Evolutionary conservation across 2,329 filamentous ascomycete genomes (phyloP), one percentile per base, ranked within the genome.

Genomic region (Alternaria sp.): DNA sequence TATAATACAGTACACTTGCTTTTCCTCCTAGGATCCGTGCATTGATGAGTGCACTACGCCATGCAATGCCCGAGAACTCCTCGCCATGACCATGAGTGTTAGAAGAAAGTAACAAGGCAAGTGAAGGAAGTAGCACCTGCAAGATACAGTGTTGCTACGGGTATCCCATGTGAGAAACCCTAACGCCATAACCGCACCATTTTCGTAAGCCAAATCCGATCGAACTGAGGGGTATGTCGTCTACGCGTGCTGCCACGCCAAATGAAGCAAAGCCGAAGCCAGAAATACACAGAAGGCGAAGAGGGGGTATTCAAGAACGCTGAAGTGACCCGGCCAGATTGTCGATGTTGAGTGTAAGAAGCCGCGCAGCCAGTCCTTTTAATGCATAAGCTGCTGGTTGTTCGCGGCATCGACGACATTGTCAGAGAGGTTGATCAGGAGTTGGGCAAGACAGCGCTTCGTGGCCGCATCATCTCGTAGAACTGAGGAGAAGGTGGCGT

Each of bases 391-490:
- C 44, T 73, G 71, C 59, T 78, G 77, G 60, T 78, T 78, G 60
- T 74, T 76, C 20, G 72, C 64, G 20, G 75, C 68, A 60, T 88
- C 86, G 61, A 87, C 89, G 61, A 94, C 90, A 68, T 92, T 94
- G 80, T 98, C 95, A 9, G 93, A 96, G 55, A 99, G 87, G 76
- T 98, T 98, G 81, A 98, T 96, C 61, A 98, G 86, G 8, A 99
- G 88, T 80, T 98, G 95, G n/a, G 94, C 92, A 34, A 99, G 89
- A 79, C 95, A 99, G 60, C 95, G 90, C 84, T 99, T 99, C 0
- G 95, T 99, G 1, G 95, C 95, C 14, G 95, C 95, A 75, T 99
- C 95, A 74, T 99, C 95, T 59, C 95, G 91, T 34, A 99, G 89
- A 44, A 99, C 95, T 0, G 94, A 94, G 8, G 93, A 96, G 79